Base-by-base conservation (phyloP, 768 basidiomycete species). In the Xanthoconium stramineum region DNA sequence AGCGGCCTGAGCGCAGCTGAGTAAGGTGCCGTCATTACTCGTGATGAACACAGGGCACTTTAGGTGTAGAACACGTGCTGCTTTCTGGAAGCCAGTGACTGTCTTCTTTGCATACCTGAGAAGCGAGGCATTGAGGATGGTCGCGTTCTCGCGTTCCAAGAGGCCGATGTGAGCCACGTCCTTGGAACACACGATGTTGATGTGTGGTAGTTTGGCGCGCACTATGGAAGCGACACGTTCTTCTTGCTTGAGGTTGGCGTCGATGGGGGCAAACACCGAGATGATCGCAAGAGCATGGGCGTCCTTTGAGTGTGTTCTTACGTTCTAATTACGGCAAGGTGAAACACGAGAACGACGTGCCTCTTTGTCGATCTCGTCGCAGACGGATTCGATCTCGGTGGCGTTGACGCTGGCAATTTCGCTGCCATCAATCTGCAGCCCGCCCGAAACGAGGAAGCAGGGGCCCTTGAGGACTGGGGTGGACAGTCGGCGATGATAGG, bases 61-160 rank as follows among this genome's bases (percentile, higher is more conserved):
- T 48, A 82, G 69, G 52, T 75, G 73, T 5, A 86, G 74, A 6
- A 74, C 70, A 51, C 69, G 71, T 58, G 81, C 78, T 2, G 84
- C 83, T 1, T 67, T 69, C 60, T 80, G 68, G 67, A 86, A 87
- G 15, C 80, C 80, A 1, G 69, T 59, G 39, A 86, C 79, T 1
- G 84, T 84, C 47, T 72, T 74, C 47, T 76, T 77, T 0, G 86
- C 85, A 66, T 83, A 87, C 32, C 75, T 69, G 36, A 83, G 75
- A 61, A 87, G 78, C 3, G 85, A 81, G 1, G 84, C 84, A 59
- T 87, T 88, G 57, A 86, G 75, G 57, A 88, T 86, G 14, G 83
- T 69, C 0, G 86, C 86, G 53, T 88, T 87, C 64, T 87, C 86
- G 43, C 86, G 77, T 59, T 85, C 83, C 15, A 86, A 69, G 49